Base-by-base conservation (phyloP, 495 filamentous ascomycete species). In the Aspergillus biplanus region DNA sequence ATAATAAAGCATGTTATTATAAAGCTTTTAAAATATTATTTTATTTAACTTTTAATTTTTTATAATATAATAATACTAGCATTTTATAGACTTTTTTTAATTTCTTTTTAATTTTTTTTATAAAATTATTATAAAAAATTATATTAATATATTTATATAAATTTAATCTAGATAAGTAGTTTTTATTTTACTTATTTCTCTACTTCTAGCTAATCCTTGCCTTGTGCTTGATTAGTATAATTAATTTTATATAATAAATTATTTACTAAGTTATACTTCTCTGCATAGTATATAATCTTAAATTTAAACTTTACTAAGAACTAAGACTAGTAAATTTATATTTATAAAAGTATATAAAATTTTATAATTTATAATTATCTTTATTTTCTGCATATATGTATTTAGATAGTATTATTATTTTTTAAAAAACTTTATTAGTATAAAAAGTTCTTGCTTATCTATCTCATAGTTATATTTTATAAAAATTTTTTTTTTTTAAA, bases 11-110 rank as follows among this genome's bases (percentile, higher is more conserved):
- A 39, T 39, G 12, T 39, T 39, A 39, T 39, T 39, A 39, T 39
- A 39, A 39, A 39, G n/a, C 12, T 39, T 39, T 39, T 39, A 48
- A 48, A 48, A 6, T 48, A 48, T 7, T 48, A 48, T 48, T 48
- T 5, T n/a, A n/a, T 48, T 48, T 8, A 48, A 48, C 7, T 48
- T 48, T 48, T 39, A 39, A 39, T 39, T 39, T 39, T 6, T 39
- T 39, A 39, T 39, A 39, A 39, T 39, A 39, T 39, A 39, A 39
- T 39, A 39, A 12, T 39, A 39, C 6, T 6, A 39, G 12, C 6
- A 39, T 39, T 39, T 12, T 39, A 39, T 39, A 39, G 12, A 12
- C 12, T 39, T 12, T 39, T 39, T 12, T 6, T n/a, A n/a, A n/a
- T n/a, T n/a, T n/a, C n/a, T n/a, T n/a, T n/a, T n/a, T 39, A 39